Base-by-base conservation (phyloP, 129 eudicot genomes). In the Flaveria trinervia region DNA sequence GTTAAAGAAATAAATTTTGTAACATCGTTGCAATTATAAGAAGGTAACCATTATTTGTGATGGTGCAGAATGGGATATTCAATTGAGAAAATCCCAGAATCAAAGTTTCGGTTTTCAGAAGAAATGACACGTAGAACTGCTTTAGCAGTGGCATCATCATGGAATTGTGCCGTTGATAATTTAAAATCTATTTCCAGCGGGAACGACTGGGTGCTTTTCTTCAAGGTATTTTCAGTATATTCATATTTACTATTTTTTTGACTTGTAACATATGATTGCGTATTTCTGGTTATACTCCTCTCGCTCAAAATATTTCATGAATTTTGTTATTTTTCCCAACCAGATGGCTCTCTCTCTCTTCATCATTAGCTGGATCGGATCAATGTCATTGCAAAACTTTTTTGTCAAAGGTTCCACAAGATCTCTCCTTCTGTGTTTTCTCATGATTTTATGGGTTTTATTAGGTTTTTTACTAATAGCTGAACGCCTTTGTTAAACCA, bases 111-210 rank as follows among this genome's bases (percentile, higher is more conserved):
- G 70, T 74, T 74, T 52, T 82, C 97, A 30, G 92, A 89, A 87
- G 95, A 88, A 55, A 74, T 72, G 73, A 85, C 89, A 16, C 89
- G 79, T 12, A 80, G 76, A 72, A 78, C 86, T 83, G 96, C 96
- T 72, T 80, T 73, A 70, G 85, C 85, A 60, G 67, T 80, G 67
- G 85, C 80, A 44, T 84, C 92, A 22, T 70, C 76, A 11, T 92
- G 95, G 97, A 92, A 89, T 77, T 76, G 82, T 72, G 84, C 85
- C 36, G 77, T 85, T 43, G 72, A 77, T 80, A 56, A 81, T 82
- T 78, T 89, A 66, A 87, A 85, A 84, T 87, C 91, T 8, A 82
- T 89, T 74, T 87, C 89, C 68, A 80, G 74, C 57, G 97, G 97
- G 71, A 78, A 80, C 11, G 97, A 92, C 57, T 81, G 89, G 88